phyloP scores from a whole-genome alignment of 2,329 filamentous ascomycete species.

The Myriosclerotinia scirpicola region DNA sequence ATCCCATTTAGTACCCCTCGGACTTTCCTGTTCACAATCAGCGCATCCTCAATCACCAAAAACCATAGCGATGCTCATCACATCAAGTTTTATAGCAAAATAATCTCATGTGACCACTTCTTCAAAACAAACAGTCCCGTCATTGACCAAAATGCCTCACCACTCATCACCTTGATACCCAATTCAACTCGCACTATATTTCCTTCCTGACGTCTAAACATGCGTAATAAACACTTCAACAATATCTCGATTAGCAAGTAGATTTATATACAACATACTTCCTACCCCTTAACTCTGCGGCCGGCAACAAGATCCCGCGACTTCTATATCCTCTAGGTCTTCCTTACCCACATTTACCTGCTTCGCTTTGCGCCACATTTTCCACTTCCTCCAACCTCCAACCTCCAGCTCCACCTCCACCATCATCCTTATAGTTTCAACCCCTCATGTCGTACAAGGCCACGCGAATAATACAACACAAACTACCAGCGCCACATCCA shows the following conservation, averaged over 20 bases:
- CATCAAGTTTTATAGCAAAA: background rate
- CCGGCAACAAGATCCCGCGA: too few relatives aligned
- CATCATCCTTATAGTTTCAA: background rate
- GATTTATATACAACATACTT: background rate
- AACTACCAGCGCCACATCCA: conserved; percentile 1
- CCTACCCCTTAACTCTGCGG: too few relatives aligned
- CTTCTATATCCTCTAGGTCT: background rate
- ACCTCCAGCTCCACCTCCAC: background rate
- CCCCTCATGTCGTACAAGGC: background rate
- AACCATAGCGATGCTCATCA: background rate
- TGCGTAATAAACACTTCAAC: too few relatives aligned
- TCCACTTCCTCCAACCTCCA: background rate
- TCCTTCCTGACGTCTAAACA: too few relatives aligned
- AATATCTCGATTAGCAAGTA: too few relatives aligned
- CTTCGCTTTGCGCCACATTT: too few relatives aligned
- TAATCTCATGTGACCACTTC: background rate
- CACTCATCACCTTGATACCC: too few relatives aligned
- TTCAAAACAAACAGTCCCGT: background rate
- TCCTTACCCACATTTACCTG: too few relatives aligned
- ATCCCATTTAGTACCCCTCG: background rate
- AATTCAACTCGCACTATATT: too few relatives aligned
- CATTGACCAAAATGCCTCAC: too few relatives aligned
- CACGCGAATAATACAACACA: background rate
- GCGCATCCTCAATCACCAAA: background rate
- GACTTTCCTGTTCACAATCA: background rate